Evolutionary conservation across 1,284 basidiomycete species (phyloP).

Genomic region (Rhodotorula sp.): DNA sequence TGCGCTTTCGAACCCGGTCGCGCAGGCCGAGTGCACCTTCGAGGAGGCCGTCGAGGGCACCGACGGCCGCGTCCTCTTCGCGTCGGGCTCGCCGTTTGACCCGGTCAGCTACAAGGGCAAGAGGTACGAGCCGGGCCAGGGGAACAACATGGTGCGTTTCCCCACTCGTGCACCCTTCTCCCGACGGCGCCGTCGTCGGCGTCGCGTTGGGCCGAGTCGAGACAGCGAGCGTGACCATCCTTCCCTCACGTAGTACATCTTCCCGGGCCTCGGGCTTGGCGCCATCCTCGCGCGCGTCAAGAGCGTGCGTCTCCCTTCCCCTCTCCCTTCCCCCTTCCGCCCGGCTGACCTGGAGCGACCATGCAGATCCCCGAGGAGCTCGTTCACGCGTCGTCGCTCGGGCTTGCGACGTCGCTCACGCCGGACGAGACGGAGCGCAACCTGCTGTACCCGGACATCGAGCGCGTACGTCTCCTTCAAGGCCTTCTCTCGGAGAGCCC

Average conservation of each 20-base stretch:
- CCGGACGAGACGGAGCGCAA: slow-evolving; percentile 60
- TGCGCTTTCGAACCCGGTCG: slow-evolving; percentile 87
- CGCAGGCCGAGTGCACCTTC: slow-evolving; percentile 66
- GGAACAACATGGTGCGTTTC: slow-evolving; percentile 85
- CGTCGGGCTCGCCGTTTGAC: slow-evolving; percentile 87
- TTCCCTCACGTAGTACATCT: slow-evolving; percentile 40
- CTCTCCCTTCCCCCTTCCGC: slow-evolving; percentile 16
- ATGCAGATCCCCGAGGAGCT: slow-evolving; percentile 51
- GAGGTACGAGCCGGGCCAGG: slow-evolving; percentile 78
- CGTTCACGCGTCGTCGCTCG: slow-evolving; percentile 61
- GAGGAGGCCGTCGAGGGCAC: slow-evolving; percentile 78
- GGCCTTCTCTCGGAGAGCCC: too few relatives aligned
- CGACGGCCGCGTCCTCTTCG: slow-evolving; percentile 73
- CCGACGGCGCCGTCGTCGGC: neutral
- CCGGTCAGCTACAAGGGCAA: slow-evolving; percentile 63
- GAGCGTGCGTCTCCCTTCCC: slow-evolving; percentile 63
- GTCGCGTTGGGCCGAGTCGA: neutral
- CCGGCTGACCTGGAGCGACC: slow-evolving; percentile 27
- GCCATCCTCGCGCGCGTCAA: slow-evolving; percentile 68
- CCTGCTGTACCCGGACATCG: slow-evolving; percentile 47
- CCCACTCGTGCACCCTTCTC: too few relatives aligned
- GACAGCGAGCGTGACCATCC: neutral
- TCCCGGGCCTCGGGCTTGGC: slow-evolving; percentile 73
- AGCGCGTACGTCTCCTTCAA: slow-evolving; percentile 56
- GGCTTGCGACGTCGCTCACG: slow-evolving; percentile 74